Evolutionary conservation across 345 rosid species (phyloP).

Genomic region (Gossypium longicalyx): DNA sequence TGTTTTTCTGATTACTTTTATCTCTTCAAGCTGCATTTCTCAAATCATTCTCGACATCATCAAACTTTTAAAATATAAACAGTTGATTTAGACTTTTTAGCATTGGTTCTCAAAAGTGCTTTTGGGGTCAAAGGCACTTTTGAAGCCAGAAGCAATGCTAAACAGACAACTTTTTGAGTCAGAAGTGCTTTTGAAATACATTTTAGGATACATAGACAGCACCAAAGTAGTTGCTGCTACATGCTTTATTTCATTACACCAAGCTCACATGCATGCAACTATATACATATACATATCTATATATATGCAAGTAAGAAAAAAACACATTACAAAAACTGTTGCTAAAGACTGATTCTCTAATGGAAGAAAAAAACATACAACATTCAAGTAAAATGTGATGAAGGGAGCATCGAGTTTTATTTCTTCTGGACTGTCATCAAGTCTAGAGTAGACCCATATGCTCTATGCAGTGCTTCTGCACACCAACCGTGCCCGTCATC

Average conservation of each 20-base stretch:
- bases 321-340: neutral
- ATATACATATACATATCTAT: neutral
- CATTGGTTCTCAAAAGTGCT: too few relatives aligned
- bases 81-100: too few relatives aligned
- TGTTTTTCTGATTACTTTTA: too few relatives aligned
- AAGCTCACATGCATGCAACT: neutral
- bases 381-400: neutral
- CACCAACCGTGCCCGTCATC: slow-evolving; percentile 94
- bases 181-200: neutral
- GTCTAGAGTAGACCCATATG: slow-evolving; percentile 57
- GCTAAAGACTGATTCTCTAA: neutral
- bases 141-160: too few relatives aligned
- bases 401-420: slow-evolving; percentile 1
- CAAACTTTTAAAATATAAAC: too few relatives aligned
- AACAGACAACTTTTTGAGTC: too few relatives aligned
- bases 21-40: too few relatives aligned
- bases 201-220: neutral
- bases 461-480: slow-evolving; percentile 50
- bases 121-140: too few relatives aligned
- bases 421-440: slow-evolving; percentile 56
- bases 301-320: neutral
- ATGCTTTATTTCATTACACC: neutral
- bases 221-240: neutral
- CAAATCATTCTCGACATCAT: too few relatives aligned
- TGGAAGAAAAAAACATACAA: neutral